Evolutionary conservation across 2,329 filamentous ascomycete genomes (phyloP).

Genomic region (Ambrosiella xylebori): DNA sequence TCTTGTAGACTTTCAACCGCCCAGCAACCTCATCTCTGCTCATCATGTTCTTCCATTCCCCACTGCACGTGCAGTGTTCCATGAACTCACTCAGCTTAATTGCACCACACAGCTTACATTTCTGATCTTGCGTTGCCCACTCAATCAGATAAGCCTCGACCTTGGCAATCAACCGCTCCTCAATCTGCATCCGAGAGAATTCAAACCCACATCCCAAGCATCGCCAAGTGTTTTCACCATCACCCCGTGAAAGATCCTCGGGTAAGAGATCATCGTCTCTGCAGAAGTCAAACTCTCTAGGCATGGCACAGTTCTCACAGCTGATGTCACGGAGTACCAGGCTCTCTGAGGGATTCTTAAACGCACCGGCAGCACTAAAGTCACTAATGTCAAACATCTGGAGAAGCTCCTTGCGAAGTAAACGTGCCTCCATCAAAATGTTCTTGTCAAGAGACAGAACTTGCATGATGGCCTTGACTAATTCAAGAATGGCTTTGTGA

Average conservation of each 20-base stretch:
- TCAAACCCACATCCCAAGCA: constrained; percentile 61
- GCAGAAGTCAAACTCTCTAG: constrained; percentile 80
- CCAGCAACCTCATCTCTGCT: constrained; percentile 47
- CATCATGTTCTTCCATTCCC: constrained; percentile 61
- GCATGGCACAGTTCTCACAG: constrained; percentile 80
- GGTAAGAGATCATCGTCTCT: constrained; percentile 70
- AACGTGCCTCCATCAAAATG: constrained; percentile 70
- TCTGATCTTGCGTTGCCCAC: constrained; percentile 82
- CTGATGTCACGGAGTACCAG: constrained; percentile 60
- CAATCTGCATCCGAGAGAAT: constrained; percentile 63
- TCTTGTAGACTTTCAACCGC: constrained; percentile 50
- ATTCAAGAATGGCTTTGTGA: constrained; percentile 41
- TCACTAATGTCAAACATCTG: constrained; percentile 86
- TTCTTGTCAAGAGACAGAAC: constrained; percentile 81
- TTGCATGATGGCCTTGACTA: constrained; percentile 87
- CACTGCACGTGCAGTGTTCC: constrained; percentile 90
- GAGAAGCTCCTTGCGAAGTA: constrained; percentile 77
- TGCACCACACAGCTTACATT: constrained; percentile 55
- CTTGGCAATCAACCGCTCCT: constrained; percentile 63
- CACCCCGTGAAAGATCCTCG: constrained; percentile 19
- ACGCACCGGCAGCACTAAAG: constrained; percentile 75
- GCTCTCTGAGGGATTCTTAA: constrained; percentile 65
- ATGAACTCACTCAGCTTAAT: constrained; percentile 81
- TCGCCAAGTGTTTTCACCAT: constrained; percentile 41
- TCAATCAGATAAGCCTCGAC: constrained; percentile 59